Evolutionary conservation across 2,329 filamentous ascomycete genomes (phyloP), one percentile per base, ranked within the genome.

Genomic region (Hawksworthiomyces lignivorus): DNA sequence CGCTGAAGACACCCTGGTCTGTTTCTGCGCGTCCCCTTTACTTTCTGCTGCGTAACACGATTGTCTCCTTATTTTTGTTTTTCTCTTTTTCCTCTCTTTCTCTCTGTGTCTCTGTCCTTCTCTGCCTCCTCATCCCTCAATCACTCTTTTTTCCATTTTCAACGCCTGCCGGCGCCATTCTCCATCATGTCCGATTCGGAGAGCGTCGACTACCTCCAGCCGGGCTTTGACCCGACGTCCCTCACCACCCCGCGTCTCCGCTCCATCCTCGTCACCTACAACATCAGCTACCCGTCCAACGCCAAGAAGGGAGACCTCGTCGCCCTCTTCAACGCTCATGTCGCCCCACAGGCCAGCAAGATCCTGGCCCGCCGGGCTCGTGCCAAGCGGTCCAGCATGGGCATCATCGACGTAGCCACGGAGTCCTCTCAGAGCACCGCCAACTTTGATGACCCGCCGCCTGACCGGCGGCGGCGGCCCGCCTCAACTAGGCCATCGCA

Each of bases 291-390:
- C 59, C 83, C 89, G 5, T 82, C 87, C 0, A 89, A 82, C 5
- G 88, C 92, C 11, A 98, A 97, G 68, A 98, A 98, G 68, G 69
- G 79, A 0, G 83, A 94, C 57, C 78, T 98, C 18, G 73, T 98
- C 46, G 80, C 84, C 7, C 78, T 97, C 35, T 88, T 98, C 63
- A 80, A 83, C 56, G 72, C 84, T 24, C 70, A 92, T 49, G 75
- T 98, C 21, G 65, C 86, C 5, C 84, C 90, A 0, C 82, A 90
- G 54, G 82, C 87, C 2, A 76, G 77, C 51, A 85, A 83, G 62
- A 75, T 97, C 19, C 71, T 94, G 24, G 75, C 77, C 11, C 80
- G 83, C 39, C 80, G 84, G 53, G 81, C 84, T 31, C 77, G 80
- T 44, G 89, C 88, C 12, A 88, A 88, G 67, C 80, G 90, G 47